phyloP scores from a whole-genome alignment of 164 flowering plant species.

The Chloranthus sessilifolius region DNA sequence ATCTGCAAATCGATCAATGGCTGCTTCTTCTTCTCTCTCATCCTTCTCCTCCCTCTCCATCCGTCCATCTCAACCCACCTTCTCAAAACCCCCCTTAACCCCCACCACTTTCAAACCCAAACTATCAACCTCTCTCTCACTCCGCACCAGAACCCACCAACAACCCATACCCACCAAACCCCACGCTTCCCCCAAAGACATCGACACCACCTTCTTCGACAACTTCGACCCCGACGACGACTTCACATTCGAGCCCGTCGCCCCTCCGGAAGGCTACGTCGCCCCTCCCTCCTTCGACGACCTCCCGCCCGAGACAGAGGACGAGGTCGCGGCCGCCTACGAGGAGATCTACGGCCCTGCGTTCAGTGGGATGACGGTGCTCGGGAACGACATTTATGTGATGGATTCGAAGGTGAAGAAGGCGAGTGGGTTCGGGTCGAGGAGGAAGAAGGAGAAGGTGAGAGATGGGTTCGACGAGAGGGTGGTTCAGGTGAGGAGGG shows the following conservation, averaged over 20 bases:
- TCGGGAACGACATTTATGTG: conserved; percentile 63
- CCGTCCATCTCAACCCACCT: background rate
- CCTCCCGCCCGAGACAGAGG: conserved; percentile 60
- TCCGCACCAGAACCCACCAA: conserved; percentile 12
- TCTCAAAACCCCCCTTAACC: conserved; percentile 5
- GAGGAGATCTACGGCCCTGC: conserved; percentile 92
- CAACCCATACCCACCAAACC: conserved; percentile 6
- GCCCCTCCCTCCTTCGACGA: conserved; percentile 72
- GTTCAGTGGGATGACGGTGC: conserved; percentile 57
- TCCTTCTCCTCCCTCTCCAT: conserved; percentile 29
- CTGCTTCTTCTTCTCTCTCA: conserved; percentile 17
- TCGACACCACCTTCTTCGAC: conserved; percentile 58
- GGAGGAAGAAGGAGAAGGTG: conserved; percentile 53
- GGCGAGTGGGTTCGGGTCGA: conserved; percentile 39
- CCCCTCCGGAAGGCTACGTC: conserved; percentile 56
- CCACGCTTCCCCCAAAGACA: conserved; percentile 28
- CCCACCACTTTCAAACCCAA: conserved; percentile 12
- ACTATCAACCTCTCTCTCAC: background rate
- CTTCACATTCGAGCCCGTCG: conserved; percentile 35
- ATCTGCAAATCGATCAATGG: too few relatives aligned
- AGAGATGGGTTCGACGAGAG: conserved; percentile 89
- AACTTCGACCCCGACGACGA: conserved; percentile 41
- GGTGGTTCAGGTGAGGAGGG: conserved; percentile 90
- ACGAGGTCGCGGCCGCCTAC: conserved; percentile 68
- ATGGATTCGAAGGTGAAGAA: conserved; percentile 77